Base-by-base conservation (phyloP, 2,329 filamentous ascomycete genomes). In the Neofusicoccum parvum region DNA sequence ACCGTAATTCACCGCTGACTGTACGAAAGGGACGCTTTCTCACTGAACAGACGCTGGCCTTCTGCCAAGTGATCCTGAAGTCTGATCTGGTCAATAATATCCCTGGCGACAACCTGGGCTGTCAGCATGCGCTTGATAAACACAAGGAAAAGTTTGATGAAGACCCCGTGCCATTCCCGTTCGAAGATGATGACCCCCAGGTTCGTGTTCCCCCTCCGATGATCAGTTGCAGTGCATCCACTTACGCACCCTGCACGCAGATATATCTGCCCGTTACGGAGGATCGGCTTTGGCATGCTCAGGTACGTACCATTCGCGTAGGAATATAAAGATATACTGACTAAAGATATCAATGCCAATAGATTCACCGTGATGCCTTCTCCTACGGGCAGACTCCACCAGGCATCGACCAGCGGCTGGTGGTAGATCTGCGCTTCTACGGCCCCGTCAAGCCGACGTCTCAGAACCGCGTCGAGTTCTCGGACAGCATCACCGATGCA, bases 21-120 rank as follows among this genome's bases (percentile, higher is more conserved):
- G 27, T 32, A 32, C 27, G 27, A 32, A n/a, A 50, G 48, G 48
- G 48, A 5, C 48, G 32, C 48, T 50, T 32, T 23, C 48, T 50
- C 6, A 50, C 48, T 3, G 48, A 50, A 23, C 70, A 71, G 64
- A 68, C 67, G 4, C 70, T 72, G 67, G 54, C 68, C 3, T 71
- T 75, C 54, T 74, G 72, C 65, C 72, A 74, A 54, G 48, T 75
- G 10, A 65, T 68, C 14, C 69, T 74, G 7, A 69, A 68, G 11
- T 45, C 66, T 6, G 15, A 59, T 11, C 34, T 70, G 10, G 50
- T 72, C 1, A 23, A 50, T 5, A 5, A 20, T 12, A 32, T 50
- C 23, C n/a, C 27, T 3, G 27, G 32, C 0, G 48, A 50, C 27
- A 23, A 36, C 5, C 9, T 50, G 23, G 48, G 48, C 4, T 50